Base-by-base conservation (phyloP, 2,329 filamentous ascomycete species). In the Aureobasidium musti region DNA sequence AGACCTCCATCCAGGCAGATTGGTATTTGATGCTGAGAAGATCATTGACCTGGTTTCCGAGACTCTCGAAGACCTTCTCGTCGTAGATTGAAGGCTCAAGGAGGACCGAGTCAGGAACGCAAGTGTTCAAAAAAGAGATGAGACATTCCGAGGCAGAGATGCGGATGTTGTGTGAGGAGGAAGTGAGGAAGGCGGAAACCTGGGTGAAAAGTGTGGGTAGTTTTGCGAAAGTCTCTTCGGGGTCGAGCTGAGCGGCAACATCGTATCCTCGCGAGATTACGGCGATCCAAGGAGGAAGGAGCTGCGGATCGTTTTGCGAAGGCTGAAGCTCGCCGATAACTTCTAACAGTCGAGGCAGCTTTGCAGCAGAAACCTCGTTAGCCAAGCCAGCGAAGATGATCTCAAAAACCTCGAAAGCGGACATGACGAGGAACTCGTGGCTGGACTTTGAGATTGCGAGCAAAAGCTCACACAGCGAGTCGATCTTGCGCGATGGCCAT, bases 401-500 rank as follows among this genome's bases (percentile, higher is more conserved):
- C 77, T 99, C 95, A 73, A 99, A 99, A 4, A 98, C 94, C 71
- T 97, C 94, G 73, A 99, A 97, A 0, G 93, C 91, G 13, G 91
- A 90, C 89, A 98, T 96, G 37, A 93, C 96, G 82, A 99, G 89
- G 77, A 94, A 96, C 76, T 98, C 93, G 76, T 96, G 97, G 77
- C 88, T 95, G 10, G 91, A 93, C 74, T 89, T 89, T 35, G 94
- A 94, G 69, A 98, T 96, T 71, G 88, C 88, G 71, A 99, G 86
- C 67, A 99, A 81, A 64, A 97, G 81, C 77, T 98, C 93, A 77
- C 93, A 97, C 39, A 99, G 82, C 2, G 89, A 83, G 79, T 99
- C 95, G 65, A 97, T 96, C 80, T 96, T 97, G 81, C 90, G 92
- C 81, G 90, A 97, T 0, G 95, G 95, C 95, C 95, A 99, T 60